Evolutionary conservation across 2,329 filamentous ascomycete genomes (phyloP).

Genomic region (Cercospora sojina): DNA sequence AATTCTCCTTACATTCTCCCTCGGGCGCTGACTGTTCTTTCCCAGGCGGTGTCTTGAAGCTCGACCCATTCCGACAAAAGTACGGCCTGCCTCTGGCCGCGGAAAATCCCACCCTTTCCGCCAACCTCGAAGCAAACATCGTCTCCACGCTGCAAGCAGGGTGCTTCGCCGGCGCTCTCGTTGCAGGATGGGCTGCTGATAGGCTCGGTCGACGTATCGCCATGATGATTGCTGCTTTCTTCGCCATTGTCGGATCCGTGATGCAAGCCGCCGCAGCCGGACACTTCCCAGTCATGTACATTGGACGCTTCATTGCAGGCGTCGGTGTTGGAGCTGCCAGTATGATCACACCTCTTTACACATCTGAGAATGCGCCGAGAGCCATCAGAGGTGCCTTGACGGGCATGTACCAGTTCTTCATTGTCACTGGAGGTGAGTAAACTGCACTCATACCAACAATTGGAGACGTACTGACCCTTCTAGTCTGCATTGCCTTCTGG

Average conservation of each 20-base stretch:
- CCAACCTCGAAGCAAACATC: slow-evolving; percentile 46
- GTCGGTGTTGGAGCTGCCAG: slow-evolving; percentile 40
- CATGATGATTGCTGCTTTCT: slow-evolving; percentile 60
- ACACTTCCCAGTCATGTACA: slow-evolving; percentile 26
- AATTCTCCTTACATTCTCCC: background rate
- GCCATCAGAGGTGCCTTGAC: slow-evolving; percentile 55
- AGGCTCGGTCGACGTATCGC: slow-evolving; percentile 67
- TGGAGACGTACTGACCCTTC: background rate
- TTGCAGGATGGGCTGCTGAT: slow-evolving; percentile 70
- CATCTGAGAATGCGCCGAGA: slow-evolving; percentile 49
- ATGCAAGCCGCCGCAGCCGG: slow-evolving; percentile 63
- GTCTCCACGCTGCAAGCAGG: slow-evolving; percentile 74
- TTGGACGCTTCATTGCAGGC: slow-evolving; percentile 51
- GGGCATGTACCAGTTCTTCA: slow-evolving; percentile 61
- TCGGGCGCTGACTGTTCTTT: background rate
- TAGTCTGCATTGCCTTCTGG: slow-evolving; percentile 19
- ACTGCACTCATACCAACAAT: background rate
- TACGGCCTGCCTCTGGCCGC: slow-evolving; percentile 49
- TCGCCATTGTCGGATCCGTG: slow-evolving; percentile 66
- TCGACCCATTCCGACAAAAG: slow-evolving; percentile 58
- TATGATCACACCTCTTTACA: slow-evolving; percentile 61
- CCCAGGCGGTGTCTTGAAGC: slow-evolving; percentile 59
- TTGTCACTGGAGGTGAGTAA: slow-evolving; percentile 37
- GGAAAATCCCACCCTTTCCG: slow-evolving; percentile 26
- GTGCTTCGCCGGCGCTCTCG: slow-evolving; percentile 71